phyloP scores from a whole-genome alignment of 2,329 filamentous ascomycete genomes.

The Cryphonectria radicalis region DNA sequence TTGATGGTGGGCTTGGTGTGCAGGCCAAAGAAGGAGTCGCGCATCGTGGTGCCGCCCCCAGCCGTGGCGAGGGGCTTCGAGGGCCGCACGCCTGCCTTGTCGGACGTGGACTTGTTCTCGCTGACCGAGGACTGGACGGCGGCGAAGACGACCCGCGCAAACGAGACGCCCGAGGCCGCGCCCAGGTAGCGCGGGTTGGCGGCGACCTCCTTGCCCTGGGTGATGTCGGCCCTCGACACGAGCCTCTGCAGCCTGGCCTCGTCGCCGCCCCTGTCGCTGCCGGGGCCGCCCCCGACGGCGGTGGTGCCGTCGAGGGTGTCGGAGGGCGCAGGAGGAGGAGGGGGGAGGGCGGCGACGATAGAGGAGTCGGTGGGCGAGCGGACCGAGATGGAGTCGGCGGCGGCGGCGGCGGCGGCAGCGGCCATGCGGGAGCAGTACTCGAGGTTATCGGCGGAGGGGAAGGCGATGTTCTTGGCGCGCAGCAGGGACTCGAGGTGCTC shows the following conservation, averaged over 20 bases:
- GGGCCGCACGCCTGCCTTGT: slow-evolving; percentile 65
- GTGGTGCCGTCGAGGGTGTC: slow-evolving; percentile 41
- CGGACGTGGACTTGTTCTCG: slow-evolving; percentile 68
- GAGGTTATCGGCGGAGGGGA: slow-evolving; percentile 72
- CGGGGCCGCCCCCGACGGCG: slow-evolving; percentile 37
- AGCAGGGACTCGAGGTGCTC: slow-evolving; percentile 81
- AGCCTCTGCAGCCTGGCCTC: slow-evolving; percentile 67
- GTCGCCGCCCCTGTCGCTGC: slow-evolving; percentile 54
- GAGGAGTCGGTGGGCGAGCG: slow-evolving; percentile 42
- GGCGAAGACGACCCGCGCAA: slow-evolving; percentile 91
- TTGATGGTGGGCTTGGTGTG: slow-evolving; percentile 89
- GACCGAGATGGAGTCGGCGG: slow-evolving; percentile 40
- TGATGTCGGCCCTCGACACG: slow-evolving; percentile 58
- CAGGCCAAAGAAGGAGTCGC: slow-evolving; percentile 96
- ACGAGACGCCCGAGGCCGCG: slow-evolving; percentile 88
- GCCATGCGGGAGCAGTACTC: slow-evolving; percentile 61
- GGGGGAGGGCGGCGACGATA: slow-evolving; percentile 35
- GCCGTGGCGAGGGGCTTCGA: slow-evolving; percentile 57
- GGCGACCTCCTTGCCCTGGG: slow-evolving; percentile 47
- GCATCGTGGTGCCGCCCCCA: slow-evolving; percentile 76
- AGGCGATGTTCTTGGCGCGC: slow-evolving; percentile 68
- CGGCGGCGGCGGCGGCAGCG: no score
- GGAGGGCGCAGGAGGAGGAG: slow-evolving; percentile 34
- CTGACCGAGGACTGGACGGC: slow-evolving; percentile 78
- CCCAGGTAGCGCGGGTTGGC: slow-evolving; percentile 82